Evolutionary conservation across 371 early-diverging fungal species (phyloP).

Genomic region (Mortierella sp.): DNA sequence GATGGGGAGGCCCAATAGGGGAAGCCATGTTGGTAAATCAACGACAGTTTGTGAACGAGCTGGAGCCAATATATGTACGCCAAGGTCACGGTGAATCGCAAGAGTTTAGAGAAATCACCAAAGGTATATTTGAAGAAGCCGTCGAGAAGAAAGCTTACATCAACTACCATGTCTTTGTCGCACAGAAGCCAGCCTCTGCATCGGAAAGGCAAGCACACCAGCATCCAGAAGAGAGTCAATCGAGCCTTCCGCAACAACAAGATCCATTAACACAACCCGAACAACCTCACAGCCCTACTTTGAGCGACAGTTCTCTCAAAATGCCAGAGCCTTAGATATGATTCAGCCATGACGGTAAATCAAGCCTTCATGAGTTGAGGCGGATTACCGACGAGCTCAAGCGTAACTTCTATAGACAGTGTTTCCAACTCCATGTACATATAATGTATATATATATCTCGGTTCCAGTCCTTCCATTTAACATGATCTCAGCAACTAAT

Average conservation of each 20-base stretch:
- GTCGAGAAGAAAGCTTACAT: slow-evolving; percentile 37
- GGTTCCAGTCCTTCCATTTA: too few relatives aligned
- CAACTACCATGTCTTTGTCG: slow-evolving; percentile 38
- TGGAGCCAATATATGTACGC: slow-evolving; percentile 48
- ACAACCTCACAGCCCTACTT: background rate
- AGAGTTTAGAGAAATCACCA: slow-evolving; percentile 27
- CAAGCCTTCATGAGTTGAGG: background rate
- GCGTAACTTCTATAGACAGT: background rate
- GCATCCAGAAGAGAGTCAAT: slow-evolving; percentile 6
- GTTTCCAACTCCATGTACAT: background rate
- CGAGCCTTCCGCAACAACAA: slow-evolving; percentile 4
- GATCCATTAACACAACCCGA: background rate
- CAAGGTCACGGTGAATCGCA: slow-evolving; percentile 38
- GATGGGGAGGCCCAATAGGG: slow-evolving; percentile 45
- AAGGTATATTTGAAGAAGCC: slow-evolving; percentile 35
- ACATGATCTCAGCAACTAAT: too few relatives aligned
- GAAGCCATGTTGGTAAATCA: slow-evolving; percentile 49
- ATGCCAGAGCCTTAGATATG: background rate
- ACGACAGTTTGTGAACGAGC: slow-evolving; percentile 39
- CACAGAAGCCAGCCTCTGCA: slow-evolving; percentile 26
- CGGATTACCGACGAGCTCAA: background rate
- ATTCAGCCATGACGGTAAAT: background rate
- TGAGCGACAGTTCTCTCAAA: background rate
- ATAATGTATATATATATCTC: background rate
- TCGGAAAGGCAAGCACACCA: slow-evolving; percentile 18